These are phyloP conservation scores for Lactifluus subvellereus DNA, from an alignment of 768 basidiomycete species.

Conservation along the genomic window DNA sequence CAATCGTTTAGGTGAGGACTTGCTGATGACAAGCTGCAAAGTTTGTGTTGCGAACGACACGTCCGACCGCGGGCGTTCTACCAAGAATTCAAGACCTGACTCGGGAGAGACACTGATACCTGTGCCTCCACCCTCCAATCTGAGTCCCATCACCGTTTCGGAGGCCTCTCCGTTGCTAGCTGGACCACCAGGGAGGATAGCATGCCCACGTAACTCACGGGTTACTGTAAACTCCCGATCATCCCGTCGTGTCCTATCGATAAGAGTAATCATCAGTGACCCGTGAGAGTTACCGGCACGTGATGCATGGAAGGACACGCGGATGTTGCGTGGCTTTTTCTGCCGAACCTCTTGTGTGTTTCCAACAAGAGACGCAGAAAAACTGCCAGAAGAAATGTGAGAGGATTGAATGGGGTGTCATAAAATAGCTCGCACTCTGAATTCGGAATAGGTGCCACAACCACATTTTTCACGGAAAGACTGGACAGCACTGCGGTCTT, in stretches of 20 bases:
- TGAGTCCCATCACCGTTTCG: background rate
- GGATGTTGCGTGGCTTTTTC: background rate
- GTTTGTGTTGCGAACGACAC: background rate
- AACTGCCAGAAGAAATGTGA: background rate
- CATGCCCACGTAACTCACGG: constrained; percentile 5
- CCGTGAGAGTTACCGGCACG: background rate
- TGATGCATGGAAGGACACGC: constrained; percentile 7
- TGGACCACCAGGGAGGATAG: background rate
- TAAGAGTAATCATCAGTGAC: background rate
- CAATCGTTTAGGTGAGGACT: background rate
- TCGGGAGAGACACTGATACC: constrained; percentile 16
- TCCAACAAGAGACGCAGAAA: no score
- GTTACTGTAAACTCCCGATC: constrained; percentile 1
- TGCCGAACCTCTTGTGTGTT: background rate
- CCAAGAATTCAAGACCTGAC: constrained; percentile 14
- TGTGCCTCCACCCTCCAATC: background rate
- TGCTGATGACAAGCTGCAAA: constrained; percentile 7
- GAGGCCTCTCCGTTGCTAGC: background rate
- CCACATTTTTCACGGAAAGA: background rate
- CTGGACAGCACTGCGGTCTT: background rate
- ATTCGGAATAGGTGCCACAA: background rate
- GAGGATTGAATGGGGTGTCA: background rate
- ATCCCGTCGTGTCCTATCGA: background rate
- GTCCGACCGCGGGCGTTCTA: background rate
- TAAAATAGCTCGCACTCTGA: background rate